A percentile compares a stretch with the other conserved stretches of the same genome.
Evolutionary conservation across 73 alveolate genomes (phyloP).

Genomic region (Uronychia setigera): DNA sequence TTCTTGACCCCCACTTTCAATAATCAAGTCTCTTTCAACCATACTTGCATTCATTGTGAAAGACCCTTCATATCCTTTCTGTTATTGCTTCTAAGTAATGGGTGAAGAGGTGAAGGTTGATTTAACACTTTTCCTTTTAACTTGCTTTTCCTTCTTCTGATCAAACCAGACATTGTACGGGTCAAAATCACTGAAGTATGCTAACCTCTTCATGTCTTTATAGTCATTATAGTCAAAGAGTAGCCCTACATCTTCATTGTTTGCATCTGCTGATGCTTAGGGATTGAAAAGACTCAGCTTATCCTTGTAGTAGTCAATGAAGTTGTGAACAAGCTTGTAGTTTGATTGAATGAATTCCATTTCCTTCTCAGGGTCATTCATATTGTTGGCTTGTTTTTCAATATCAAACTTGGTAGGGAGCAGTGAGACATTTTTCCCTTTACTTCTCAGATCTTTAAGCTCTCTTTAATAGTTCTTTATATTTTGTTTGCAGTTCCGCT

Average conservation of each 20-base stretch:
- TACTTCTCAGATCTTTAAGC: neutral
- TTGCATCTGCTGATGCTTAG: neutral
- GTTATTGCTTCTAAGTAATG: too few relatives aligned
- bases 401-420: neutral
- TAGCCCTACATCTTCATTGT: neutral
- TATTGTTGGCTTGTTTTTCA: neutral
- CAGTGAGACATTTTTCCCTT: neutral
- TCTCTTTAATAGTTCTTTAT: neutral
- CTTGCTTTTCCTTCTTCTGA: neutral
- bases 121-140: neutral
- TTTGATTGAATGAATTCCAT: neutral
- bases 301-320: neutral
- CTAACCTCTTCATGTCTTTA: neutral
- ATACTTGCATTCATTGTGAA: too few relatives aligned
- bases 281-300: neutral
- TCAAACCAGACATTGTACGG: neutral
- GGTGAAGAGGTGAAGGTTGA: neutral
- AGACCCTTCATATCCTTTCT: too few relatives aligned
- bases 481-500: neutral
- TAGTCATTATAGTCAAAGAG: neutral
- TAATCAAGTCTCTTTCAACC: too few relatives aligned
- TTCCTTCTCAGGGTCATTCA: neutral
- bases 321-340: neutral
- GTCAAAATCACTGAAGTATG: neutral
- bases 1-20: too few relatives aligned